Evolutionary conservation across 2,329 filamentous ascomycete species (phyloP).

Genomic region (Lithohypha guttulata): DNA sequence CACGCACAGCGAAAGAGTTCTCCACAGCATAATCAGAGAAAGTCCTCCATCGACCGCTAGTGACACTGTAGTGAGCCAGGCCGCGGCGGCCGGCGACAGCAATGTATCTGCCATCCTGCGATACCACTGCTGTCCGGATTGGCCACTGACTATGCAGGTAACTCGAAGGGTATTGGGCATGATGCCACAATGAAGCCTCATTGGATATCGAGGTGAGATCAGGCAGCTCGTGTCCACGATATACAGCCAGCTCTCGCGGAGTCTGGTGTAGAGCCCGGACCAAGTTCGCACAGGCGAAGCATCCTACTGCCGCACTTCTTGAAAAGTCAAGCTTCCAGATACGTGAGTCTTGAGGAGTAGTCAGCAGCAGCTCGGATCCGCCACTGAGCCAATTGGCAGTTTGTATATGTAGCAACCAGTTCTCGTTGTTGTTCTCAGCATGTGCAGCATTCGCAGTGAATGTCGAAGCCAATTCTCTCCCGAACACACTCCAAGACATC

Average conservation of each 20-base stretch:
- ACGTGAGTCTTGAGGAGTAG: conserved; percentile 59
- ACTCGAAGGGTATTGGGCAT: conserved; percentile 67
- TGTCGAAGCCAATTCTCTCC: conserved; percentile 75
- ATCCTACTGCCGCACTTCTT: conserved; percentile 82
- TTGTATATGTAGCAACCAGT: conserved; percentile 70
- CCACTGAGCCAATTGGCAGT: conserved; percentile 79
- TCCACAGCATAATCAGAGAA: conserved; percentile 73
- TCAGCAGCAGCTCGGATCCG: conserved; percentile 73
- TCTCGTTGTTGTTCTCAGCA: conserved; percentile 59
- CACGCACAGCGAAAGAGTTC: conserved; percentile 82
- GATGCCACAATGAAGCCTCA: conserved; percentile 91
- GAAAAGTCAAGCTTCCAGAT: conserved; percentile 88
- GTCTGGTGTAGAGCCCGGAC: conserved; percentile 83
- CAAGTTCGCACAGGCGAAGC: conserved; percentile 83
- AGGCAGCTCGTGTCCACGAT: conserved; percentile 82
- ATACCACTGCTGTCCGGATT: conserved; percentile 75
- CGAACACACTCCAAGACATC: conserved; percentile 96
- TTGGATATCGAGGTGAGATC: conserved; percentile 86
- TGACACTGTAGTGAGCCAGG: conserved; percentile 88
- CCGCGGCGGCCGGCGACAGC: conserved; percentile 91
- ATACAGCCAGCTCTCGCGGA: conserved; percentile 78
- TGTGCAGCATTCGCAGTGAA: conserved; percentile 60
- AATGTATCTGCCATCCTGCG: conserved; percentile 83
- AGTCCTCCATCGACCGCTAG: conserved; percentile 89
- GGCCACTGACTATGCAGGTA: conserved; percentile 94